Evolutionary conservation across 108 stramenopile genomes (phyloP).

Genomic region (Epithemia pelagica): DNA sequence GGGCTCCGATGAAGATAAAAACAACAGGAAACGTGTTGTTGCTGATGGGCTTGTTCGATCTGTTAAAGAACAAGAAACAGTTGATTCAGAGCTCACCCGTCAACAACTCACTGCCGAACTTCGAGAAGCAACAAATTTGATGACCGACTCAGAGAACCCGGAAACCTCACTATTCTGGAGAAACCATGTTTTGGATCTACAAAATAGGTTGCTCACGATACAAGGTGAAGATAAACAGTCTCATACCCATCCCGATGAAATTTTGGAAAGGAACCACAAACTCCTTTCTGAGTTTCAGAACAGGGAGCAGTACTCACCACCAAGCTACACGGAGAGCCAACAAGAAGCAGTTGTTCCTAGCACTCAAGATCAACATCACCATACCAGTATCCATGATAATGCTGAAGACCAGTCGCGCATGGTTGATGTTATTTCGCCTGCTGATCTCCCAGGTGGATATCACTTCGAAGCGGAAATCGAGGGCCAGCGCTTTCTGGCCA

Average conservation of each 20-base stretch:
- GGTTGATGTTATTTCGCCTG: slow-evolving; percentile 70
- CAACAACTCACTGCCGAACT: slow-evolving; percentile 71
- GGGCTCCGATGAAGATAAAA: neutral
- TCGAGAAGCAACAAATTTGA: slow-evolving; percentile 55
- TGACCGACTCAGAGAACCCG: slow-evolving; percentile 59
- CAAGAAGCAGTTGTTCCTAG: neutral
- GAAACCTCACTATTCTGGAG: slow-evolving; percentile 71
- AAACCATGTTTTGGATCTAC: slow-evolving; percentile 64
- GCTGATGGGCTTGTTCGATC: neutral
- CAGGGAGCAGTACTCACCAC: neutral
- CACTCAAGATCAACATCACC: neutral
- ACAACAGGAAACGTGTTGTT: neutral
- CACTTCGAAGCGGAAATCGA: slow-evolving; percentile 74
- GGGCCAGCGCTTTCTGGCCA: slow-evolving; percentile 43
- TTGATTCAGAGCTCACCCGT: slow-evolving; percentile 36
- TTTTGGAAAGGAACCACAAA: neutral
- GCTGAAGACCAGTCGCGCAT: slow-evolving; percentile 10
- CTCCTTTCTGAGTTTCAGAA: neutral
- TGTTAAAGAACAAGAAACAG: slow-evolving; percentile 4
- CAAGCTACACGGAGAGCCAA: neutral
- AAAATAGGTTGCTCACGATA: slow-evolving; percentile 37
- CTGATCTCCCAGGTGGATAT: slow-evolving; percentile 76
- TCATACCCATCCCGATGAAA: neutral
- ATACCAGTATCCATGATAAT: neutral
- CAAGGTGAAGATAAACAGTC: slow-evolving; percentile 11